Percentiles rank a stretch among this genome's conserved stretches.
These are phyloP conservation scores for Tephrocybe sp. DNA, from an alignment of 768 basidiomycete genomes.

Conservation along the genomic window DNA sequence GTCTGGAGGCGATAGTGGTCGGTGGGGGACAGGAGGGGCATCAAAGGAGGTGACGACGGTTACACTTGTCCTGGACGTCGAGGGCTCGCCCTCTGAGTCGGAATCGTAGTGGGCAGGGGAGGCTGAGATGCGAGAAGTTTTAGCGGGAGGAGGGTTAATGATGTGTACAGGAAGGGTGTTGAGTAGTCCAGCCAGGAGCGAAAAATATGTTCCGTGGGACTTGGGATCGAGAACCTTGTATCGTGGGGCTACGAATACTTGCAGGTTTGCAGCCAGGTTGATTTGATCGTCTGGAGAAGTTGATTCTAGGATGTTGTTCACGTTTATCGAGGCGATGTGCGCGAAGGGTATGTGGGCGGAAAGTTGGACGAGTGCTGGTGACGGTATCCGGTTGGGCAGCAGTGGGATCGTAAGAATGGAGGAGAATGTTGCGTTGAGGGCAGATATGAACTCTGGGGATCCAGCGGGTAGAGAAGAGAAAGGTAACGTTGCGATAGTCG, in stretches of 20 bases:
- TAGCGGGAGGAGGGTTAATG: slow-evolving; percentile 42
- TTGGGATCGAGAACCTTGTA: slow-evolving; percentile 48
- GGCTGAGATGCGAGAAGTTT: not conserved
- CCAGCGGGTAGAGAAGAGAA: slow-evolving; percentile 30
- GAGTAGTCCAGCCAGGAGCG: slow-evolving; percentile 51
- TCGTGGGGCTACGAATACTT: slow-evolving; percentile 62
- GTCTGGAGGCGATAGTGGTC: slow-evolving; percentile 49
- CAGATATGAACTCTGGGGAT: slow-evolving; percentile 26
- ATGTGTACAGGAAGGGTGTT: slow-evolving; percentile 51
- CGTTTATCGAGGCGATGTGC: slow-evolving; percentile 29
- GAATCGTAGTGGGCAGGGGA: slow-evolving; percentile 24
- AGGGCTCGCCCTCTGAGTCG: slow-evolving; percentile 38
- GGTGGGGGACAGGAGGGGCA: slow-evolving; percentile 11
- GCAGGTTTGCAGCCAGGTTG: slow-evolving; percentile 73
- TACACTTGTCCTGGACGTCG: slow-evolving; percentile 30
- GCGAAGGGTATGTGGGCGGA: slow-evolving; percentile 62
- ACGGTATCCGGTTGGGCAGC: slow-evolving; percentile 73
- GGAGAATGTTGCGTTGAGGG: slow-evolving; percentile 43
- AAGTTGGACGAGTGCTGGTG: slow-evolving; percentile 60
- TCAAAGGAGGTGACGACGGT: slow-evolving; percentile 37
- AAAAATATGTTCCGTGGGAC: slow-evolving; percentile 53
- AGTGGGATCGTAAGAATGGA: slow-evolving; percentile 72
- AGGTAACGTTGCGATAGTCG: slow-evolving; percentile 43
- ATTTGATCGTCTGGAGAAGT: slow-evolving; percentile 36
- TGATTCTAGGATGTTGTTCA: slow-evolving; percentile 24